phyloP scores from a whole-genome alignment of 352 stramenopile genomes.

The Blastocystis sp. region DNA sequence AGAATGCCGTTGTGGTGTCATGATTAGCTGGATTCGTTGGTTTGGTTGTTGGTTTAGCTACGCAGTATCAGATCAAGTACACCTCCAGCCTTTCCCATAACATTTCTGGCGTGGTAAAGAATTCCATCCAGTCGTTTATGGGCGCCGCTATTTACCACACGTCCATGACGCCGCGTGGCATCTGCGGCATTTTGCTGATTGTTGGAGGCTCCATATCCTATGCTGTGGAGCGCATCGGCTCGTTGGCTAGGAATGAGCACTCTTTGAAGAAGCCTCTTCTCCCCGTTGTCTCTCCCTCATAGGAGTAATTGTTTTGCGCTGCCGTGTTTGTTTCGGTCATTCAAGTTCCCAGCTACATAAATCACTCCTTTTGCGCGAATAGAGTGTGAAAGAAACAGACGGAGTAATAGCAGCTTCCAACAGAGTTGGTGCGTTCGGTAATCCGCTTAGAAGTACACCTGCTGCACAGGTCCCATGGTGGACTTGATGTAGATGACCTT shows the following conservation, averaged over 20 bases:
- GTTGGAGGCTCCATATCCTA: conserved; percentile 52
- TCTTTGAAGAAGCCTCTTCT: conserved; percentile 6
- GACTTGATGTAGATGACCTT: too few relatives aligned
- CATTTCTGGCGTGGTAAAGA: conserved; percentile 58
- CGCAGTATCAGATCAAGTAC: conserved; percentile 56
- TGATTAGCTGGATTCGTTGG: conserved; percentile 39
- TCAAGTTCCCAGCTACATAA: not conserved
- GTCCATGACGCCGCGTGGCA: conserved; percentile 3
- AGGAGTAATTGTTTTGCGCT: conserved; percentile 14
- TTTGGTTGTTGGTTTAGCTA: conserved; percentile 37
- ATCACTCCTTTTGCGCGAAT: too few relatives aligned
- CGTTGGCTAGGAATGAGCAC: not conserved
- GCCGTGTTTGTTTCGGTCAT: not conserved
- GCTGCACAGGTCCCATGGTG: too few relatives aligned
- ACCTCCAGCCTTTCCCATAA: conserved; percentile 56
- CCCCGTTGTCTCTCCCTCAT: not conserved
- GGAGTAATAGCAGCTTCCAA: conserved; percentile 67
- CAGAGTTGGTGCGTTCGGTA: too few relatives aligned
- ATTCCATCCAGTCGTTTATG: conserved; percentile 65
- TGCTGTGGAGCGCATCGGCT: not conserved
- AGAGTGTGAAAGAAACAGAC: too few relatives aligned
- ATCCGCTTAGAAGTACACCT: too few relatives aligned
- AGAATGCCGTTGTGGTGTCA: not conserved
- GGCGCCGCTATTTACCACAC: conserved; percentile 44
- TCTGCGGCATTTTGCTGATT: conserved; percentile 42